These are phyloP conservation scores for Pichia gijzeniarum DNA, from an alignment of 805 yeast species.

Conservation along the genomic window DNA sequence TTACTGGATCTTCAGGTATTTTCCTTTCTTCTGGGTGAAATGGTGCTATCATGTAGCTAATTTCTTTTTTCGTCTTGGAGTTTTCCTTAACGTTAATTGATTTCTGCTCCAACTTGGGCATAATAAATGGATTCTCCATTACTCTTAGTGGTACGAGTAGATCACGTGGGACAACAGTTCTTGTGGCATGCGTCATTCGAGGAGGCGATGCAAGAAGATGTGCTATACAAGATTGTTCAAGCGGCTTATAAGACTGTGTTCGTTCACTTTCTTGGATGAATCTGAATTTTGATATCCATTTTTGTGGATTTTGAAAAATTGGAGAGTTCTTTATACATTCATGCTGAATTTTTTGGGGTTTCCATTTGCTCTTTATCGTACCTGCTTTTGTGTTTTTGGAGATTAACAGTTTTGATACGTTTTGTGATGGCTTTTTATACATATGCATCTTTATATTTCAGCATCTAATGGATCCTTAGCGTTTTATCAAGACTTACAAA, in stretches of 20 bases:
- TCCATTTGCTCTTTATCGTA: neutral
- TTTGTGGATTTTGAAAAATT: slow-evolving; percentile 20
- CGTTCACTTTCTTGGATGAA: slow-evolving; percentile 13
- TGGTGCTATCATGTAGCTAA: slow-evolving; percentile 5
- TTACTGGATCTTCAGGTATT: slow-evolving; percentile 6
- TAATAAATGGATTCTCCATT: slow-evolving; percentile 6
- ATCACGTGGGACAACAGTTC: slow-evolving; percentile 35
- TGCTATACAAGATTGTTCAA: slow-evolving; percentile 34
- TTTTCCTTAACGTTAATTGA: neutral
- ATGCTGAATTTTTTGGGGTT: neutral
- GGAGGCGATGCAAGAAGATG: slow-evolving; percentile 36
- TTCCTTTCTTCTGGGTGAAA: slow-evolving; percentile 6
- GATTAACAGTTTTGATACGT: too few species aligned
- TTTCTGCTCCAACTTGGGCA: neutral
- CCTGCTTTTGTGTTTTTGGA: neutral
- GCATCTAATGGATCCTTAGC: too few species aligned
- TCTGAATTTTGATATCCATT: slow-evolving; percentile 19
- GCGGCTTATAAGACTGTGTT: slow-evolving; percentile 18
- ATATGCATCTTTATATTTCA: too few species aligned
- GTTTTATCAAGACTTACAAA: too few species aligned
- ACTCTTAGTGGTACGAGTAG: slow-evolving; percentile 31
- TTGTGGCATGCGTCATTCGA: slow-evolving; percentile 34
- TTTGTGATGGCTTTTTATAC: too few species aligned
- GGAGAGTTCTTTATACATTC: slow-evolving; percentile 12
- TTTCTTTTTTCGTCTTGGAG: neutral